Evolutionary conservation across 2,329 filamentous ascomycete species (phyloP), one percentile per base, ranked within the genome.

Genomic region (Hypoxylon sp.): DNA sequence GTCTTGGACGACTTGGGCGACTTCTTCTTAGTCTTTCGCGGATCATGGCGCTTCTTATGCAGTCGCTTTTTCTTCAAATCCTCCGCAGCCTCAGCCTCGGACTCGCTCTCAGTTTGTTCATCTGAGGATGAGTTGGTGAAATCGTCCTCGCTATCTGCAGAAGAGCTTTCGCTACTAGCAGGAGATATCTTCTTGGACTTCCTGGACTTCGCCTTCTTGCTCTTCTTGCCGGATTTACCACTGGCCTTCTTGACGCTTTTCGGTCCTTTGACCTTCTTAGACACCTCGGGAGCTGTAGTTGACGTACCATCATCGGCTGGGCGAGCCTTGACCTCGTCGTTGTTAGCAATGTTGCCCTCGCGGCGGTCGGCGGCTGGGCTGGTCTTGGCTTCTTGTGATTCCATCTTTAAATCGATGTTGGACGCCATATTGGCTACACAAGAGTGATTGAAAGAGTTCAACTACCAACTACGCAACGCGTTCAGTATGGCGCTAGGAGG

Each of bases 11-110:
- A 73, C 57, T 71, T 76, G 1, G 69, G 11, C 9, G 53, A 42
- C 38, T 67, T 75, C 55, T 74, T 76, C 65, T 74, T 78, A 30
- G 65, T 20, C 48, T 75, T 77, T 9, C 71, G 71, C 4, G 60
- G n/a, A 14, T 73, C 72, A 22, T 71, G 71, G 1, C 73, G 76
- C 56, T 76, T 78, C 69, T 76, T 78, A 24, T 67, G 51, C 5
- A 55, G 26, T 18, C 69, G 70, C 63, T 75, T 77, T 61, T 74
- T 77, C 58, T 71, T 73, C 24, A 65, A 52, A 14, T 71, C 71
- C 45, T 64, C 66, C 4, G 71, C 70, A 2, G 61, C 55, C 0
- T 70, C 69, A 6, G 65, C 72, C 5, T 71, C 73, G 0, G 71
- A 71, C 26, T 74, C 71, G 2, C 73, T 73, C n/a, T 75, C 73